phyloP scores from a whole-genome alignment of 2,329 filamentous ascomycete genomes.

The Xylaria sp. region DNA sequence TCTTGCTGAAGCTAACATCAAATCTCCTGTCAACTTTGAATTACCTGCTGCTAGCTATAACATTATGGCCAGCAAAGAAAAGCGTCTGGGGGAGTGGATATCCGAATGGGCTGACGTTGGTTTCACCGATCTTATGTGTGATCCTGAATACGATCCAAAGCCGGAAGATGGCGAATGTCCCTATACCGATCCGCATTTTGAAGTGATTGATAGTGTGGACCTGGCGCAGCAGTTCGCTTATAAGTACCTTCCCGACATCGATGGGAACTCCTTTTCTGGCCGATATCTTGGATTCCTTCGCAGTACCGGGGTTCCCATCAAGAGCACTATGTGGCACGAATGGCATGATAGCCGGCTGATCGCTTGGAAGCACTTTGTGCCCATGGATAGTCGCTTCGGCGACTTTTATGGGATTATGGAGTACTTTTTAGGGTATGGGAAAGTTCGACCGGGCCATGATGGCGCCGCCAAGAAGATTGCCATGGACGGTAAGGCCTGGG shows the following conservation, averaged over 20 bases:
- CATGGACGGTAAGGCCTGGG: slow-evolving; percentile 72
- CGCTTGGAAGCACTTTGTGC: slow-evolving; percentile 83
- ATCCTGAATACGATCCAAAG: slow-evolving; percentile 47
- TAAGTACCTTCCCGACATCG: slow-evolving; percentile 81
- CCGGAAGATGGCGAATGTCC: slow-evolving; percentile 54
- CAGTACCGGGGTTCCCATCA: slow-evolving; percentile 77
- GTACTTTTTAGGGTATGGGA: slow-evolving; percentile 74
- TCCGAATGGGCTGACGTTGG: slow-evolving; percentile 60
- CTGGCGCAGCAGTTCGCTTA: slow-evolving; percentile 65
- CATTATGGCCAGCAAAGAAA: slow-evolving; percentile 57
- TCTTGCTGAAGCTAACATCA: slow-evolving; percentile 57
- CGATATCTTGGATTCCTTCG: slow-evolving; percentile 75
- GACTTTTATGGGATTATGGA: slow-evolving; percentile 79
- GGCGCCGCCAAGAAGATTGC: slow-evolving; percentile 71
- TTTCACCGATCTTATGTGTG: slow-evolving; percentile 66
- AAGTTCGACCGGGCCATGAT: slow-evolving; percentile 60
- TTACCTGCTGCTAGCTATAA: slow-evolving; percentile 61
- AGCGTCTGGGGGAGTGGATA: slow-evolving; percentile 62
- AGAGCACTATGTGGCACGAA: slow-evolving; percentile 80
- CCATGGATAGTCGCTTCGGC: slow-evolving; percentile 77
- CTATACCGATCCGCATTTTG: slow-evolving; percentile 61
- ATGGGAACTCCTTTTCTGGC: slow-evolving; percentile 77
- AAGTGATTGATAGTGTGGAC: slow-evolving; percentile 52
- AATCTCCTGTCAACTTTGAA: slow-evolving; percentile 63
- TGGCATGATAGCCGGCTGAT: slow-evolving; percentile 82